phyloP scores from a whole-genome alignment of 352 stramenopile species.

The Phytophthora parvispora region DNA sequence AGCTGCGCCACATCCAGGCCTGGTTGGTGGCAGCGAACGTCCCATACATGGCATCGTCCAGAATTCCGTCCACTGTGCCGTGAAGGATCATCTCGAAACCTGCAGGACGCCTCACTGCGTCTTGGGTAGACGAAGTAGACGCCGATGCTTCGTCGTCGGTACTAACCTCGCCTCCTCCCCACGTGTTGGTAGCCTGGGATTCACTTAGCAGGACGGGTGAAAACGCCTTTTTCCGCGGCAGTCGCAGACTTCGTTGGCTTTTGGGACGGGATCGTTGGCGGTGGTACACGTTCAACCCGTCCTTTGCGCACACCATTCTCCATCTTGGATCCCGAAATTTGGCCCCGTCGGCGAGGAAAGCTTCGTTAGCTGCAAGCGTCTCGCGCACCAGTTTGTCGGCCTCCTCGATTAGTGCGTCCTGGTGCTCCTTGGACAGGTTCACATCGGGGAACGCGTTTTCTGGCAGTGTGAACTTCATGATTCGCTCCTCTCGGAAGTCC shows the following conservation, averaged over 20 bases:
- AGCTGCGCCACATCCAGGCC: slow-evolving; percentile 53
- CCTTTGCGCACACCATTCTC: slow-evolving; percentile 41
- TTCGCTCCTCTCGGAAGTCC: background rate
- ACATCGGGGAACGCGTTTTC: slow-evolving; percentile 45
- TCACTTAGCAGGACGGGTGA: background rate
- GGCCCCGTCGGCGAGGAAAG: slow-evolving; percentile 32
- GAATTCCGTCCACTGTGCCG: slow-evolving; percentile 52
- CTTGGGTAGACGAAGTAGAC: slow-evolving; percentile 5
- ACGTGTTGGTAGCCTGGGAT: background rate
- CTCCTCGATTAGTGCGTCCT: slow-evolving; percentile 42
- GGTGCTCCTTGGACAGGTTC: slow-evolving; percentile 33
- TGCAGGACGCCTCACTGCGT: slow-evolving; percentile 28
- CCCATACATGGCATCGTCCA: slow-evolving; percentile 67
- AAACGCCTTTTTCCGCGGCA: background rate
- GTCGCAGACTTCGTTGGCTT: background rate
- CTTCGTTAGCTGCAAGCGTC: slow-evolving; percentile 47
- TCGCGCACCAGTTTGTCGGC: slow-evolving; percentile 49
- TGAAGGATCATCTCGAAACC: slow-evolving; percentile 54
- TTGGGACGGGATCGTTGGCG: background rate
- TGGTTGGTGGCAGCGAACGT: slow-evolving; percentile 51
- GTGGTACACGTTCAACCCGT: slow-evolving; percentile 34
- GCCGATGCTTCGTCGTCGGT: slow-evolving; percentile 8
- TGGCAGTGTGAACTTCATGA: slow-evolving; percentile 53
- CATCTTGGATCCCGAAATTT: slow-evolving; percentile 37
- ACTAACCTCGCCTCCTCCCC: background rate